Conservation (phyloP, 805 yeast genomes). For the Tanozyma kutaoensis region DNA sequence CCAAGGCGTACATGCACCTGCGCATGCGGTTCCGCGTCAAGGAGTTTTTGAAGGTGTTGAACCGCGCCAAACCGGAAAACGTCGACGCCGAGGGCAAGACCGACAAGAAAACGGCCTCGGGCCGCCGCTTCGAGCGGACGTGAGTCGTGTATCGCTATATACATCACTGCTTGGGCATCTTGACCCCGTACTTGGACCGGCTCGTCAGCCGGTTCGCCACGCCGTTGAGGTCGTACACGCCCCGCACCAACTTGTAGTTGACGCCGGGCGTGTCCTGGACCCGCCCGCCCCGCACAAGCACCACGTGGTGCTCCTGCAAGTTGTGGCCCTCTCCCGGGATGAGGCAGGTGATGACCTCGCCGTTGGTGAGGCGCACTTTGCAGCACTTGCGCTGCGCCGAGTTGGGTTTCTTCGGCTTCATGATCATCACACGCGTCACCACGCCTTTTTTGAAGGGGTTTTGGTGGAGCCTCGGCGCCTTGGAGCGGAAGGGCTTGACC, state of each 20-base stretch:
- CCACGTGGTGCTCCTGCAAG: constrained; percentile 95
- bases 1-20: constrained; percentile 96
- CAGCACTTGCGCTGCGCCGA: constrained; percentile 97
- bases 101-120: constrained; percentile 57
- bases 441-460: constrained; percentile 90
- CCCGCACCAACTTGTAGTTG: constrained; percentile 86
- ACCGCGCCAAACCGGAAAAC: constrained; percentile 92
- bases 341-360: constrained; percentile 79
- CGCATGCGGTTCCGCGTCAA: constrained; percentile 95
- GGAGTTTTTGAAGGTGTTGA: constrained; percentile 87
- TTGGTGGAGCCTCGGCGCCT: constrained; percentile 72
- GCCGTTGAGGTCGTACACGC: constrained; percentile 85
- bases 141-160: neutral
- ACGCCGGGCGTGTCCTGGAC: constrained; percentile 98
- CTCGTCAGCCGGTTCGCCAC: constrained; percentile 87
- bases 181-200: constrained; percentile 89
- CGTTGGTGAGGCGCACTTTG: constrained; percentile 85
- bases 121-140: constrained; percentile 42
- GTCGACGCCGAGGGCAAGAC: constrained; percentile 51
- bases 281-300: constrained; percentile 95
- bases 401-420: constrained; percentile 97
- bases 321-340: constrained; percentile 99
- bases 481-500: constrained; percentile 34
- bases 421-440: constrained; percentile 82
- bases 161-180: constrained; percentile 42